These are phyloP conservation scores for Yamadazyma pseudoaaseri DNA, from an alignment of 1,139 yeast species.

Conservation along the genomic window DNA sequence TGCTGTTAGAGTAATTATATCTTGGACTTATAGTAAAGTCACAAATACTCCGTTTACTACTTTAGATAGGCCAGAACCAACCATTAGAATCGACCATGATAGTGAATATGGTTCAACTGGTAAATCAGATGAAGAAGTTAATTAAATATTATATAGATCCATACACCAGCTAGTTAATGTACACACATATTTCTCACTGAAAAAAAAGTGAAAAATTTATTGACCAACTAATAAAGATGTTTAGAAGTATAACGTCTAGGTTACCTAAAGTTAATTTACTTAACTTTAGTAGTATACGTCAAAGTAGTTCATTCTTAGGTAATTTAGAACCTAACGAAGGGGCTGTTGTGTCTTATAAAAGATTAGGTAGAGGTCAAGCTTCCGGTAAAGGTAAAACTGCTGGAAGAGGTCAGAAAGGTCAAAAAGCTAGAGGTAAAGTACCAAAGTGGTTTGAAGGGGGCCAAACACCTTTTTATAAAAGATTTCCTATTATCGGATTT, in stretches of 20 bases:
- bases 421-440: slow-evolving; percentile 89
- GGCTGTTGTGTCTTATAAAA: slow-evolving; percentile 47
- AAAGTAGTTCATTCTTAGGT: slow-evolving; percentile 30
- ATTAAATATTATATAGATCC: no score
- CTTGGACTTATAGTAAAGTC: slow-evolving; percentile 35
- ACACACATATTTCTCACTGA: neutral
- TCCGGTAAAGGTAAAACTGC: slow-evolving; percentile 92
- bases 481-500: slow-evolving; percentile 92
- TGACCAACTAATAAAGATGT: slow-evolving; percentile 1
- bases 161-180: neutral
- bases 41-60: slow-evolving; percentile 54
- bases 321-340: slow-evolving; percentile 40
- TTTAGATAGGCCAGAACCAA: slow-evolving; percentile 46
- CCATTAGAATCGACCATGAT: slow-evolving; percentile 8
- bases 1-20: slow-evolving; percentile 44
- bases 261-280: slow-evolving; percentile 4
- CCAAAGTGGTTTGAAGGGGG: slow-evolving; percentile 99
- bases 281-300: slow-evolving; percentile 13
- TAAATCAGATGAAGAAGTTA: slow-evolving; percentile 8
- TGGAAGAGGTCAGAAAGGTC: slow-evolving; percentile 99
- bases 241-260: slow-evolving; percentile 6
- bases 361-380: slow-evolving; percentile 97
- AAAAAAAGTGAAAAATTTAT: slow-evolving; percentile 5
- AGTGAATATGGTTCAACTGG: slow-evolving; percentile 11
- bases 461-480: slow-evolving; percentile 87